Evolutionary conservation across 2,329 filamentous ascomycete species (phyloP), one percentile per base, ranked within the genome.

Genomic region (Clonostachys rhizophaga): DNA sequence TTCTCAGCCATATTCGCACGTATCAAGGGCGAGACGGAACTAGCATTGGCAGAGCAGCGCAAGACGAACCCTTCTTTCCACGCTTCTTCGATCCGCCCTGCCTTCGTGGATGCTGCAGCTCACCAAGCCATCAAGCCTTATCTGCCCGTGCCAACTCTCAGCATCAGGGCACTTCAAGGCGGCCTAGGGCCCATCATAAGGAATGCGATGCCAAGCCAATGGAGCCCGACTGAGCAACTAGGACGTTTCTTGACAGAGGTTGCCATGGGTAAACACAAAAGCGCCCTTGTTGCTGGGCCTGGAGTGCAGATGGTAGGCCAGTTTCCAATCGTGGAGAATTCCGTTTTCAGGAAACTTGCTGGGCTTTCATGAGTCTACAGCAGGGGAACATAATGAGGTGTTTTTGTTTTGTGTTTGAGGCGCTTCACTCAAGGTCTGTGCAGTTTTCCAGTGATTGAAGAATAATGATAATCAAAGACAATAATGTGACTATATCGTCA

Each of bases 21-120:
- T 12, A 72, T 87, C 47, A 91, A 91, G 61, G 87, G 87, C 12
- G 72, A 81, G 58, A 76, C 79, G 0, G 87, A 91, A 63, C 53
- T 70, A 2, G 63, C 69, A 2, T 71, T 91, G 2, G 70, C 84
- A 2, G 70, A 73, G 0, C 61, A 88, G 52, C 71, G 68, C 33
- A 70, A 78, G 2, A 11, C 36, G 10, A 39, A 39, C 36, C 36
- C 36, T n/a, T 7, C 14, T n/a, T 39, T 39, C 36, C 14, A n/a
- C 17, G 36, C 17, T 11, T 76, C 78, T 54, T 79, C 75, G 11
- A 66, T 84, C 7, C 74, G 87, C 0, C 83, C 86, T 0, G 79
- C 59, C 0, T 76, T 67, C 8, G 77, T 90, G 11, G 86, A 90
- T 50, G 49, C 55, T 3, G 43, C 51, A 5, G 50, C 45, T 2